Conservation (phyloP, 1,284 basidiomycete species). For the Rugiboletus extremiorientalis region DNA sequence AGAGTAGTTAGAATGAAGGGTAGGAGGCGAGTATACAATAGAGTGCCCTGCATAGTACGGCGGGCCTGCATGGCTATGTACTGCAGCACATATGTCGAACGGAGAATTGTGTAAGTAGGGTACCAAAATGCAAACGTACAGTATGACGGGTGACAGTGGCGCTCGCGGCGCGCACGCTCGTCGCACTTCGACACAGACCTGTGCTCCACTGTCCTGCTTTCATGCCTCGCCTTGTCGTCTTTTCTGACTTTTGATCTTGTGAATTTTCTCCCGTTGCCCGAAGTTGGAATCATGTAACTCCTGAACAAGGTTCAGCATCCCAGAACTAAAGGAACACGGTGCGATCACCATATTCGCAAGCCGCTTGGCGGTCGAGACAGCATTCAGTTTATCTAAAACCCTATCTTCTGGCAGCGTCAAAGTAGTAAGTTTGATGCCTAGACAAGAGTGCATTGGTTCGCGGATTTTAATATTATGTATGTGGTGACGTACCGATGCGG, state of each 20-base stretch:
- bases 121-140: no score
- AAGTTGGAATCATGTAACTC: slow-evolving; percentile 91
- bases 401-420: slow-evolving; percentile 77
- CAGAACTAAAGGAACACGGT: not conserved
- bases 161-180: no score
- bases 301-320: slow-evolving; percentile 41
- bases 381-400: slow-evolving; percentile 86
- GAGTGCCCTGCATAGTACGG: no score
- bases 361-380: slow-evolving; percentile 89
- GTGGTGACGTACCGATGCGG: slow-evolving; percentile 69
- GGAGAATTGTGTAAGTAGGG: no score
- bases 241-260: slow-evolving; percentile 61
- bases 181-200: no score
- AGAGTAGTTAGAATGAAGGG: no score
- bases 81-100: no score
- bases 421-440: slow-evolving; percentile 75
- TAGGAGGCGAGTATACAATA: no score
- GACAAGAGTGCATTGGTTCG: not conserved
- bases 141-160: no score
- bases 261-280: slow-evolving; percentile 84
- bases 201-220: not conserved
- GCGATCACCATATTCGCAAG: slow-evolving; percentile 86
- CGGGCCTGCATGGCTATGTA: no score
- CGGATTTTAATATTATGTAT: not conserved
- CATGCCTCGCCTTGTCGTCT: slow-evolving; percentile 25